phyloP scores from a whole-genome alignment of 768 basidiomycete genomes.

The Wakefieldia striispora region DNA sequence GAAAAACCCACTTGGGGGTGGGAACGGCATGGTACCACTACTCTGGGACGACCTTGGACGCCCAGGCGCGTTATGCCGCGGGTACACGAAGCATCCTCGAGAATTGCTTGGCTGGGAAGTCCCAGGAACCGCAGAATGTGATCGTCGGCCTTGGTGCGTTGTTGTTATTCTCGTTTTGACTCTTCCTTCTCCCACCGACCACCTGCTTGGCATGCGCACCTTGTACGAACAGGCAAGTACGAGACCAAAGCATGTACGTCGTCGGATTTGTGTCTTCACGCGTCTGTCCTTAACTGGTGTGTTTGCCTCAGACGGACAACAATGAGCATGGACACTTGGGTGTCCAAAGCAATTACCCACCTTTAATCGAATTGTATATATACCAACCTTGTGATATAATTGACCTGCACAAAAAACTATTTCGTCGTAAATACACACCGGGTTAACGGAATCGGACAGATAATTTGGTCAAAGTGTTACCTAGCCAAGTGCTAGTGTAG shows the following conservation, averaged over 20 bases:
- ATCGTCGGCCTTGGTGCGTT: slow-evolving; percentile 59
- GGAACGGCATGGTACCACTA: slow-evolving; percentile 90
- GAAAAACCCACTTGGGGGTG: slow-evolving; percentile 77
- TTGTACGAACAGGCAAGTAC: slow-evolving; percentile 37
- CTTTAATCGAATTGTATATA: too few relatives aligned
- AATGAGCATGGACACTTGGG: slow-evolving; percentile 3
- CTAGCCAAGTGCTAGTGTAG: too few relatives aligned
- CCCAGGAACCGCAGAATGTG: slow-evolving; percentile 76
- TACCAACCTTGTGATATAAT: too few relatives aligned
- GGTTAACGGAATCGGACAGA: too few relatives aligned
- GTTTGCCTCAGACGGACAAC: slow-evolving; percentile 4
- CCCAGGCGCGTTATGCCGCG: slow-evolving; percentile 78
- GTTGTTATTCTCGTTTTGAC: not conserved
- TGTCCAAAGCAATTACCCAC: too few relatives aligned
- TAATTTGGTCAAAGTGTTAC: too few relatives aligned
- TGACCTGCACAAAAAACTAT: too few relatives aligned
- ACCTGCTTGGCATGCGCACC: too few relatives aligned
- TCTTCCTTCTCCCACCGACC: not conserved
- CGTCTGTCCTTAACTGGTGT: not conserved
- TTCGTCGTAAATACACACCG: too few relatives aligned
- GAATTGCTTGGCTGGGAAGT: slow-evolving; percentile 61
- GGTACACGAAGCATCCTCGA: slow-evolving; percentile 69
- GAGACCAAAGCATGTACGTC: slow-evolving; percentile 42
- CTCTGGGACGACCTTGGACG: slow-evolving; percentile 85
- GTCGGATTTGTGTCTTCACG: not conserved